A percentile compares a stretch with the other conserved stretches of the same genome.
phyloP scores from a whole-genome alignment of 2,329 filamentous ascomycete genomes.

The Xylariaceae sp. region DNA sequence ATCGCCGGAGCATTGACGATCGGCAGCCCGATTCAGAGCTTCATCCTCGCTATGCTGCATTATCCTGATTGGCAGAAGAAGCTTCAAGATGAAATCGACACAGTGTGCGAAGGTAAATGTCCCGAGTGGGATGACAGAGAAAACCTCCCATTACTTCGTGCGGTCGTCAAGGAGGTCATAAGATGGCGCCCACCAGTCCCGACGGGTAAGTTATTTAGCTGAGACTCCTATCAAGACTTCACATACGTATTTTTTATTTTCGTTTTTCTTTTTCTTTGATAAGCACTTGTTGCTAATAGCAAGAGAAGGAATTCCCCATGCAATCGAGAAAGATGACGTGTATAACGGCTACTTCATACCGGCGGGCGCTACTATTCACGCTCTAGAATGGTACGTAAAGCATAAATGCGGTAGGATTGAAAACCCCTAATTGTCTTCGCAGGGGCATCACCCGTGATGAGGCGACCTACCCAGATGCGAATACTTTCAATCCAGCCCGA shows the following conservation, averaged over 20 bases:
- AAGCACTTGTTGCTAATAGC: not conserved
- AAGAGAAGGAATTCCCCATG: constrained; percentile 50
- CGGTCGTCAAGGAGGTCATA: constrained; percentile 54
- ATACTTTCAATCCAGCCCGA: constrained; percentile 44
- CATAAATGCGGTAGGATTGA: constrained; percentile 1
- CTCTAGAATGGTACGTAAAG: constrained; percentile 51
- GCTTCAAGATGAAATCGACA: constrained; percentile 53
- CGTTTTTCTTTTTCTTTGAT: not conserved
- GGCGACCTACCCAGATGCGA: constrained; percentile 41
- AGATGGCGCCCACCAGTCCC: constrained; percentile 59
- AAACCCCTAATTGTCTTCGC: constrained; percentile 28
- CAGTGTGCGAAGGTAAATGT: constrained; percentile 44
- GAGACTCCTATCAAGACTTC: not conserved
- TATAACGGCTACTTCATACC: constrained; percentile 57
- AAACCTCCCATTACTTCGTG: constrained; percentile 49
- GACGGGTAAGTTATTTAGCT: constrained; percentile 42
- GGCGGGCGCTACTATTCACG: constrained; percentile 54
- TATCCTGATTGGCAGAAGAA: constrained; percentile 44
- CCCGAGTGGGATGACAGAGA: constrained; percentile 52
- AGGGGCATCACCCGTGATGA: constrained; percentile 52
- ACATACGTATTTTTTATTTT: too few relatives aligned
- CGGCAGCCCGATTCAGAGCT: constrained; percentile 48
- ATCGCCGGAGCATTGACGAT: constrained; percentile 50
- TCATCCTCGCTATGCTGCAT: constrained; percentile 43
- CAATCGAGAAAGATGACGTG: constrained; percentile 53